These are phyloP conservation scores for Calocera viscosa DNA, from an alignment of 768 basidiomycete species.

Conservation along the genomic window DNA sequence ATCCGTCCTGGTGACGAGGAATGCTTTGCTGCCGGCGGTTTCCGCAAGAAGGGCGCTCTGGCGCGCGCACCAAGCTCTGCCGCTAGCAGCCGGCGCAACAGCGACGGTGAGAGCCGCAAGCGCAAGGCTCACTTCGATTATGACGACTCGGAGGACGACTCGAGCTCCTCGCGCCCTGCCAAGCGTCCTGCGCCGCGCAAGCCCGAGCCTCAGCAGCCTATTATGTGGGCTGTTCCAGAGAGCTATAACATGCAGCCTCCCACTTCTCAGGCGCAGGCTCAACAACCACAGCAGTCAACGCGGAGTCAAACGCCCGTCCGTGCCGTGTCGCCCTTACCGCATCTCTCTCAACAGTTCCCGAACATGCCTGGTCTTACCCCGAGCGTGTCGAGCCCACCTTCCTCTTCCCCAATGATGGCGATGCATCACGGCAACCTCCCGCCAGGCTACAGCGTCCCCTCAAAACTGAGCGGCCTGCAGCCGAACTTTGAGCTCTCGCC, in stretches of 20 bases:
- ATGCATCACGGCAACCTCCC: neutral
- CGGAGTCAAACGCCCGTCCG: neutral
- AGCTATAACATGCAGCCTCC: neutral
- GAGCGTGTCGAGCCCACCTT: neutral
- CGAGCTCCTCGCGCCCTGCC: neutral
- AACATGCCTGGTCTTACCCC: constrained; percentile 4
- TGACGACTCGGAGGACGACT: constrained; percentile 6
- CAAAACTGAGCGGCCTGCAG: neutral
- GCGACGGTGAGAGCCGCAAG: neutral
- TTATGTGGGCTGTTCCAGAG: constrained; percentile 3
- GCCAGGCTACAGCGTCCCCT: neutral
- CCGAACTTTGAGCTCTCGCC: constrained; percentile 5
- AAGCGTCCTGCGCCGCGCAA: neutral
- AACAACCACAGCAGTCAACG: neutral
- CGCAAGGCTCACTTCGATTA: neutral
- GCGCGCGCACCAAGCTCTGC: neutral
- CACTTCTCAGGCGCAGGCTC: neutral
- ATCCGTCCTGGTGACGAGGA: constrained; percentile 70
- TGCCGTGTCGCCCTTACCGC: neutral
- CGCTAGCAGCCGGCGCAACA: neutral
- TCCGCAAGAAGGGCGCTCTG: constrained; percentile 20
- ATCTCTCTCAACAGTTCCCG: neutral
- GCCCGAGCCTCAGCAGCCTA: neutral
- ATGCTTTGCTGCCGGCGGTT: constrained; percentile 76
- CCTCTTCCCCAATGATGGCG: neutral